Evolutionary conservation across 192 early-diverging fungal species (phyloP), one percentile per base, ranked within the genome.

Genomic region (Backusella tarrabulga): DNA sequence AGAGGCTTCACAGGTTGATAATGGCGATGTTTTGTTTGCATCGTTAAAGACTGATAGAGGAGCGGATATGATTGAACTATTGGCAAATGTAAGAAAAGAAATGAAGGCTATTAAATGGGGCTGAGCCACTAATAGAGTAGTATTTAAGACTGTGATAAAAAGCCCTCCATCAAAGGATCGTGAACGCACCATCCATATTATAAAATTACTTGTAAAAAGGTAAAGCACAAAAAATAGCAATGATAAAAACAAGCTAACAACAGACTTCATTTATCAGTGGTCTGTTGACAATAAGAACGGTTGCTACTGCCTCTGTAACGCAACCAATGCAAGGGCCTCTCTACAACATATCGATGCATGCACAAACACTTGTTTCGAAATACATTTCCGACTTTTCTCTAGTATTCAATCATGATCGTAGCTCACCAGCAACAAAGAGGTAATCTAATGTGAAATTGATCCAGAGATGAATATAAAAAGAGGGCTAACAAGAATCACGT

Each of bases 181-280:
- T 42, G 68, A 63, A 14, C 26, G 54, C 8, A 82, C 46, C 1
- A 76, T 75, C 12, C 60, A 60, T 40, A 40, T 82, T 12, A 23
- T 78, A 14, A 40, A 46, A 54, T 34, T 71, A 21, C 67, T 82
- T 26, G 81, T 82, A 6, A 78, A 82, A 74, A 76, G 69, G 80
- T 81, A 74, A 74, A 35, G 7, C 11, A 17, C 17, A 35, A 14
- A 54, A 29, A 52, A 19, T 52, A 77, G n/a, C 21, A 72, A 38
- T 71, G 68, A 7, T 12, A 23, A 34, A 19, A 68, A 0, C 41
- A n/a, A 36, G 1, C n/a, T 41, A 54, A 11, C 42, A 41, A 42
- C 23, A 23, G 6, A 21, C 34, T 50, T 44, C 68, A 8, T 26
- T n/a, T 6, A 67, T 76, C 67, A 76, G 81, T 63, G 76, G 76